Base-by-base conservation (phyloP, 2,329 filamentous ascomycete genomes). In the Exophiala mesophila region DNA sequence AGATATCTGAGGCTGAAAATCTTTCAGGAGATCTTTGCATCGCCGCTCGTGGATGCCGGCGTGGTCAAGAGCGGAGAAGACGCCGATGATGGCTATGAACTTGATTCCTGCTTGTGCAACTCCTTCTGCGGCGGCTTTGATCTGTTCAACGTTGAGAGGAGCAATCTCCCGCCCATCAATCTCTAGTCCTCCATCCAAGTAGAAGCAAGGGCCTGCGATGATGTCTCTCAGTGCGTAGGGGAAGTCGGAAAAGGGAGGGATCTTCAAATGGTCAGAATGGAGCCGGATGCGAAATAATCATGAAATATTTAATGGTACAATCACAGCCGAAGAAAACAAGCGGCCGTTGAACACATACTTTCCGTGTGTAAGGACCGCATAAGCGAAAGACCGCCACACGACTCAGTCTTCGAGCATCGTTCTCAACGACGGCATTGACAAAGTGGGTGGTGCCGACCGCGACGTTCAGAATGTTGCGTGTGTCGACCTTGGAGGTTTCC, bases 391-490 rank as follows among this genome's bases (percentile, higher is more conserved):
- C 67, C 8, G 72, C 74, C 5, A 78, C 74, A 36, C 63, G 64
- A 6, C 67, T 68, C 5, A 77, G 58, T n/a, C 72, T 65, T 17
- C 65, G 61, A 2, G 64, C 61, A 57, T 77, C 70, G 8, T 67
- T 64, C 32, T 72, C 70, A 5, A 73, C 60, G 3, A 74, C 67
- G 10, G 42, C 42, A 47, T 74, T 74, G 36, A 73, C 65, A 44
- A 74, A 73, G 57, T 72, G 68, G 0, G 73, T 76, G 2, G 70
- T 73, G 18, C 73, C 72, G 47, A 76, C 71, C 2, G 69, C 70
- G 9, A 76, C 69, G 24, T 67, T 70, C 28, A 68, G 54, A 4
- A 76, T 64, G 10, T 63, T 60, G 16, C 49, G 50, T 31, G 64
- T 59, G 20, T 67, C 60, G 33, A 71, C 56, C 0, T 55, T 47